Percentiles rank a stretch among this genome's conserved stretches.
Evolutionary conservation across 495 filamentous ascomycete genomes (phyloP).

Genomic region (Podospora pseudoanserina): DNA sequence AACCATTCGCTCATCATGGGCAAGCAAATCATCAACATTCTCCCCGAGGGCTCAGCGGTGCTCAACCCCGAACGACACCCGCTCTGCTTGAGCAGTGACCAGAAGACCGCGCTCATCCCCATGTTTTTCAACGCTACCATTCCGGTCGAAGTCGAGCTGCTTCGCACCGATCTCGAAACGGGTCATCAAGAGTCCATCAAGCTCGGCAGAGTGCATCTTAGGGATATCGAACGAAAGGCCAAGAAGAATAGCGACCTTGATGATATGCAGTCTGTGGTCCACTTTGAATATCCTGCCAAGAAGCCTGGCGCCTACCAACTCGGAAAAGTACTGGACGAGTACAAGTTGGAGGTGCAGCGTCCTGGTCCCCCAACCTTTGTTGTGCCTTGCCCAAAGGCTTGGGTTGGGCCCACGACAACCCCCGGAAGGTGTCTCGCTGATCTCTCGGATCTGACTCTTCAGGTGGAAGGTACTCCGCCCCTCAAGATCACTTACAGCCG

Average conservation of each 20-base stretch:
- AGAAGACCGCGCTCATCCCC: slow-evolving; percentile 62
- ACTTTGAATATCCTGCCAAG: slow-evolving; percentile 60
- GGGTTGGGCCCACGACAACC: slow-evolving; percentile 58
- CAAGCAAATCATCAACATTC: slow-evolving; percentile 92
- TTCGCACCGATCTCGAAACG: slow-evolving; percentile 78
- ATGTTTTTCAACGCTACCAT: slow-evolving; percentile 90
- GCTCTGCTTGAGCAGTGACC: slow-evolving; percentile 70
- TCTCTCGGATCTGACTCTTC: slow-evolving; percentile 74
- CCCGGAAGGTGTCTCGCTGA: slow-evolving; percentile 75
- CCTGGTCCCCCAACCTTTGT: slow-evolving; percentile 71
- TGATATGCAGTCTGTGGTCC: slow-evolving; percentile 50
- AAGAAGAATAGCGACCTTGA: slow-evolving; percentile 45
- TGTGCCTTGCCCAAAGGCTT: slow-evolving; percentile 74
- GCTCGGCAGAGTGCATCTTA: slow-evolving; percentile 54
- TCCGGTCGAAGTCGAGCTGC: slow-evolving; percentile 78
- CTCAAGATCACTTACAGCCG: slow-evolving; percentile 87
- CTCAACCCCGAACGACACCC: slow-evolving; percentile 74
- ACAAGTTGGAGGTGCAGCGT: slow-evolving; percentile 84
- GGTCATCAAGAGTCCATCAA: slow-evolving; percentile 73
- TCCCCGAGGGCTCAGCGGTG: slow-evolving; percentile 88
- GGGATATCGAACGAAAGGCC: slow-evolving; percentile 57
- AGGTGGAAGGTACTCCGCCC: slow-evolving; percentile 87
- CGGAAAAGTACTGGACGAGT: slow-evolving; percentile 80
- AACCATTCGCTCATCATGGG: slow-evolving; percentile 91
- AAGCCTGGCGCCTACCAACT: slow-evolving; percentile 84